These are phyloP conservation scores for Raffaelea ambrosiae DNA, from an alignment of 2,329 filamentous ascomycete genomes.

Conservation along the genomic window DNA sequence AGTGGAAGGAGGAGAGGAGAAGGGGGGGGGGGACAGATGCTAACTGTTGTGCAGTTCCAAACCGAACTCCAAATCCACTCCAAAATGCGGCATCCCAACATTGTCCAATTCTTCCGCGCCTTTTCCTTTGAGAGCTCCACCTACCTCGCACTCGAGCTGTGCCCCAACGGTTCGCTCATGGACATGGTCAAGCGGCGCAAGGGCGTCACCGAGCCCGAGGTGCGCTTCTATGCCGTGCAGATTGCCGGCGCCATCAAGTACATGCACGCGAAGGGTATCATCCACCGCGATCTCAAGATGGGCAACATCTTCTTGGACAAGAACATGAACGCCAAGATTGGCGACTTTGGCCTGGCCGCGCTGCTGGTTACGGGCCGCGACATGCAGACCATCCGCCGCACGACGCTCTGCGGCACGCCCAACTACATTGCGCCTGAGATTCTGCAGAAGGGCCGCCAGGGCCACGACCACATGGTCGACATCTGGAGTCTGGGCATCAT, in stretches of 20 bases:
- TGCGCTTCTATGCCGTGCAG: conserved; percentile 87
- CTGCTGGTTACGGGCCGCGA: conserved; percentile 87
- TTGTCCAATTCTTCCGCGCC: conserved; percentile 89
- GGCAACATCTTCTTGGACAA: conserved; percentile 94
- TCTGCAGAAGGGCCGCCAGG: conserved; percentile 84
- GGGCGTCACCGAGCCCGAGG: conserved; percentile 86
- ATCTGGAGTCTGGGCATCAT: conserved; percentile 98
- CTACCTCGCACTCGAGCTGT: conserved; percentile 89
- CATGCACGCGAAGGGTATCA: conserved; percentile 90
- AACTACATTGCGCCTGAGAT: conserved; percentile 99
- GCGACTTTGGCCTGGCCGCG: conserved; percentile 92
- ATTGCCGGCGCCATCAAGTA: conserved; percentile 97
- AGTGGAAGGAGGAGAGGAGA: background rate
- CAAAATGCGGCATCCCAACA: conserved; percentile 92
- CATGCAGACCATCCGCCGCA: conserved; percentile 73
- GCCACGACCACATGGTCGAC: conserved; percentile 96
- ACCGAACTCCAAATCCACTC: conserved; percentile 95
- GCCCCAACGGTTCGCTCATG: conserved; percentile 91
- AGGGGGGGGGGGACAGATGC: background rate
- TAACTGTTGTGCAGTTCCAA: conserved; percentile 48
- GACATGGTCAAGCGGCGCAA: conserved; percentile 94
- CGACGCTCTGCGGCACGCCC: conserved; percentile 90
- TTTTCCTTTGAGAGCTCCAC: conserved; percentile 86
- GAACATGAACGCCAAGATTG: conserved; percentile 96
- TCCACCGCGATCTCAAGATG: conserved; percentile 95